These are phyloP conservation scores for Sporisorium sorghi DNA, from an alignment of 1,284 basidiomycete species.

Conservation along the genomic window DNA sequence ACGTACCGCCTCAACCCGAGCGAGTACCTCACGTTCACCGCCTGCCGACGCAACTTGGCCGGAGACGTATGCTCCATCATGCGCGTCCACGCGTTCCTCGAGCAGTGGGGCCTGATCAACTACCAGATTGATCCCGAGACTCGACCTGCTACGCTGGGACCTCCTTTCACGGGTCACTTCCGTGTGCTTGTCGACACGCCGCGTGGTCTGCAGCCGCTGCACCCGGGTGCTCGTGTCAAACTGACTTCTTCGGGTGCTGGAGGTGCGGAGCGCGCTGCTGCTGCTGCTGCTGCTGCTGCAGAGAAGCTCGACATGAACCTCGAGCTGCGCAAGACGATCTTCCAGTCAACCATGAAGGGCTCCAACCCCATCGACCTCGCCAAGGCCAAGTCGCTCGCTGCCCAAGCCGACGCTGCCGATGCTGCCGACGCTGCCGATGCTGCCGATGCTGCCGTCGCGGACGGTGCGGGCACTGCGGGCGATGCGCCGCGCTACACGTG, in stretches of 20 bases:
- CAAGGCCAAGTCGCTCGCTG: slow-evolving; percentile 62
- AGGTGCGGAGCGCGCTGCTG: slow-evolving; percentile 12
- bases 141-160: slow-evolving; percentile 90
- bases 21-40: slow-evolving; percentile 97
- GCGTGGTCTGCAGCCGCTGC: slow-evolving; percentile 91
- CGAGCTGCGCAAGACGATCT: slow-evolving; percentile 66
- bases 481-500: slow-evolving; percentile 77
- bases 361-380: slow-evolving; percentile 61
- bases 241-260: slow-evolving; percentile 24
- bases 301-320: slow-evolving; percentile 70
- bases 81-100: slow-evolving; percentile 97
- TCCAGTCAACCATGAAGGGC: slow-evolving; percentile 66
- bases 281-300: slow-evolving; percentile 76
- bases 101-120: slow-evolving; percentile 99
- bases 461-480: slow-evolving; percentile 71
- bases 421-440: slow-evolving; percentile 72
- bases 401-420: slow-evolving; percentile 73
- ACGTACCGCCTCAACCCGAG: slow-evolving; percentile 93
- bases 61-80: slow-evolving; percentile 99
- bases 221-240: slow-evolving; percentile 75
- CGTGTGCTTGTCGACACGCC: slow-evolving; percentile 97
- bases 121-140: slow-evolving; percentile 99
- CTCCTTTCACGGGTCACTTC: slow-evolving; percentile 98
- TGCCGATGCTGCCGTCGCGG: slow-evolving; percentile 72
- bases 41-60: slow-evolving; percentile 92